Evolutionary conservation across 306 rosid species (phyloP), one percentile per base, ranked within the genome.

Genomic region (Cucurbita moschata): DNA sequence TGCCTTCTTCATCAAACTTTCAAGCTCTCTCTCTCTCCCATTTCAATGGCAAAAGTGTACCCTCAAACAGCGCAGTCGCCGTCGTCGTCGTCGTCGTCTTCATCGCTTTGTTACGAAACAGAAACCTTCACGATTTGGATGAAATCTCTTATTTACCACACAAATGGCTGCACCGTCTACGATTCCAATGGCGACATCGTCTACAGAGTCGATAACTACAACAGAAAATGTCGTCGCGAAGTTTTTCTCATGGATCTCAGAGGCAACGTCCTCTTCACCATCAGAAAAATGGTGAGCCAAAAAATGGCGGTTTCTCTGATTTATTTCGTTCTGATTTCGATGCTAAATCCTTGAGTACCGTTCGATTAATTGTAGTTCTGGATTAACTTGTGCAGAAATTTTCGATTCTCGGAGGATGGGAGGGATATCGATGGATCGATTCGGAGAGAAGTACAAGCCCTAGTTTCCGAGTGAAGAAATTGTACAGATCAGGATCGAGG

Each of bases 161-260:
- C 92, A 9, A 90, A 94, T 77, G 98, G 98, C 5, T 88, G 94
- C 92, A 93, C 98, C 0, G 88, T 89, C 57, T 94, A 82, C 54
- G 83, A 90, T 58, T 82, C 94, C 61, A 83, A 78, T 0, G 98
- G 98, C 0, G 80, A 83, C 26, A 83, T 94, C 26, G 92, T 86
- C 38, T 90, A 83, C 49, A 81, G 98, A 10, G 96, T 94, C 7
- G 97, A 94, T 77, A 90, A 94, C 78, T 94, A 94, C 68, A 86
- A 85, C 75, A 77, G 74, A 7, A 94, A 89, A 76, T 86, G 90
- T 42, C 84, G 83, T 78, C 53, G 79, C 38, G 89, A 90, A 82
- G 97, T 89, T 64, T 80, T 80, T 76, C 97, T 94, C 81, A 94
- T 90, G 98, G 90, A 94, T 87, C 84, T 87, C 10, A 47, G 74